Evolutionary conservation across 2,329 filamentous ascomycete species (phyloP).

Genomic region (Colletotrichum lentis): DNA sequence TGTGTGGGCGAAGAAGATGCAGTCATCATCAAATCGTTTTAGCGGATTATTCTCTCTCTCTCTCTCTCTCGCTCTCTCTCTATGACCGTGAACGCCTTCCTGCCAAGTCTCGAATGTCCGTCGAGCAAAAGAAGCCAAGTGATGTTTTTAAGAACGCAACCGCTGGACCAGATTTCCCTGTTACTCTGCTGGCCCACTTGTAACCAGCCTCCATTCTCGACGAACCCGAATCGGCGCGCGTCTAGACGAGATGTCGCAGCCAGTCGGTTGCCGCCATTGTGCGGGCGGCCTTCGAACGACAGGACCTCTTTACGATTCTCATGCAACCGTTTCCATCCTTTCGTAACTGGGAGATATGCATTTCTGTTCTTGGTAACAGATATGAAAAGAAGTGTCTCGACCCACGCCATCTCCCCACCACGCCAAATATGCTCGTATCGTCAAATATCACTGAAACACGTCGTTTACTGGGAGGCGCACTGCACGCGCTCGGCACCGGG

Average conservation of each 20-base stretch:
- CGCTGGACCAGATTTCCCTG: conserved; percentile 34
- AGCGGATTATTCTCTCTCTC: conserved; percentile 37
- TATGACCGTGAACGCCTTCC: conserved; percentile 39
- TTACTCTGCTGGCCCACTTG: conserved; percentile 26
- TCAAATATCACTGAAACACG: conserved; percentile 19
- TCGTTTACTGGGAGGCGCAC: conserved; percentile 82
- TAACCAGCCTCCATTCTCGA: conserved; percentile 34
- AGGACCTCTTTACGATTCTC: conserved; percentile 19
- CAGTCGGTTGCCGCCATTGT: conserved; percentile 8
- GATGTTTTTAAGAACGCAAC: conserved; percentile 25
- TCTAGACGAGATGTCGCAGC: conserved; percentile 25
- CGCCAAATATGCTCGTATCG: conserved; percentile 39
- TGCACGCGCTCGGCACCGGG: conserved; percentile 81
- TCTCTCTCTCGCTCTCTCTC: conserved; percentile 38
- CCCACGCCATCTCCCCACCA: conserved; percentile 40
- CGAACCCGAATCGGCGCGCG: conserved; percentile 34
- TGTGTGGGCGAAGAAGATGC: not conserved
- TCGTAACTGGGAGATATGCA: conserved; percentile 37
- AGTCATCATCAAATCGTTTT: conserved; percentile 36
- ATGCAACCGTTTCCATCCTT: conserved; percentile 38
- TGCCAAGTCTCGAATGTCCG: conserved; percentile 38
- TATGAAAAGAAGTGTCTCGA: conserved; percentile 35
- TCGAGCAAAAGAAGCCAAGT: conserved; percentile 36
- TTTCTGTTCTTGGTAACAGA: conserved; percentile 32
- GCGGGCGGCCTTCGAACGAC: conserved; percentile 11